Conservation (phyloP, 768 basidiomycete genomes). For the Boletus fagicola region DNA sequence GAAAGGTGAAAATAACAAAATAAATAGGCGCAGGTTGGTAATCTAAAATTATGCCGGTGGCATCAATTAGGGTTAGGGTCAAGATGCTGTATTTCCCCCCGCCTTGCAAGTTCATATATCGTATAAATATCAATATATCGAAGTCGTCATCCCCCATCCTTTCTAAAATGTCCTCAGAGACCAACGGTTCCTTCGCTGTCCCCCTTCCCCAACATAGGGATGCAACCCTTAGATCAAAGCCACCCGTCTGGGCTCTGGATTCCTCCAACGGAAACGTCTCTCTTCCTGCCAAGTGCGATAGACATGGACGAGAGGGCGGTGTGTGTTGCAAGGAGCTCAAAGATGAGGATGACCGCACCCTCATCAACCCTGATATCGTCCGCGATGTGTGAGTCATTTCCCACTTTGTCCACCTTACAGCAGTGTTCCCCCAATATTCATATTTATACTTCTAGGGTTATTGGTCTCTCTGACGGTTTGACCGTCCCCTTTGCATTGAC, state of each 20-base stretch:
- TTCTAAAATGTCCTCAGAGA: conserved; percentile 20
- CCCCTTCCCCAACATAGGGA: conserved; percentile 21
- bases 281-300: conserved; percentile 56
- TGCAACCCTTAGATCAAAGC: conserved; percentile 28
- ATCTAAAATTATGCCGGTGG: neutral
- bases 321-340: conserved; percentile 90
- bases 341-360: conserved; percentile 70
- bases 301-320: conserved; percentile 52
- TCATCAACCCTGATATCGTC: conserved; percentile 84
- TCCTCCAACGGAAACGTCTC: conserved; percentile 43
- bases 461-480: conserved; percentile 87
- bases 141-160: neutral
- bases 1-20: neutral
- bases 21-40: neutral
- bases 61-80: conserved; percentile 14
- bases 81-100: neutral
- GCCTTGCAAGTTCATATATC: neutral
- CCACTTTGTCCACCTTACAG: neutral
- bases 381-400: conserved; percentile 69
- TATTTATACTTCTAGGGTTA: conserved; percentile 50
- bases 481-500: conserved; percentile 92
- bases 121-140: conserved; percentile 10
- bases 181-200: conserved; percentile 14
- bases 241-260: conserved; percentile 68
- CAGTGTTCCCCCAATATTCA: neutral